Evolutionary conservation across 352 stramenopile genomes (phyloP).

Genomic region (Pythium sukuiense): DNA sequence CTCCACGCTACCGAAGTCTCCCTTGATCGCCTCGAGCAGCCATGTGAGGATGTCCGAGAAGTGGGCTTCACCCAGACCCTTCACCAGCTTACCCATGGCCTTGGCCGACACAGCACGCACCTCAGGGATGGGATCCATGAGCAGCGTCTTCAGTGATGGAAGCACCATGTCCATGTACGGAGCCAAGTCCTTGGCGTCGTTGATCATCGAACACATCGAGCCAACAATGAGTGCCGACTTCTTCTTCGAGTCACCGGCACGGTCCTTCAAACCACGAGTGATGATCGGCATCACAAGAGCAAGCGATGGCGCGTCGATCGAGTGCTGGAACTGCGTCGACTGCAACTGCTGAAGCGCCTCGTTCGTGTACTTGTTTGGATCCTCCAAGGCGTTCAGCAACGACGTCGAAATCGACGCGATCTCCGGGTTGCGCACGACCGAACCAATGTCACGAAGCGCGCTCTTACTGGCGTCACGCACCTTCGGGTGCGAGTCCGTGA

Average conservation of each 20-base stretch:
- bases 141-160: conserved; percentile 93
- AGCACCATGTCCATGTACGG: conserved; percentile 98
- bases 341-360: conserved; percentile 97
- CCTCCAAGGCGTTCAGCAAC: conserved; percentile 95
- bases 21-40: conserved; percentile 96
- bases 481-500: conserved; percentile 98
- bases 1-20: conserved; percentile 95
- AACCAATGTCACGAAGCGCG: conserved; percentile 96
- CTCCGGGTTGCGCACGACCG: conserved; percentile 99
- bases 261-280: conserved; percentile 97
- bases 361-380: conserved; percentile 91
- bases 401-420: conserved; percentile 94
- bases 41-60: conserved; percentile 96
- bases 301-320: conserved; percentile 98
- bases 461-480: conserved; percentile 96
- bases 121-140: conserved; percentile 94
- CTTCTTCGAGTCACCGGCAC: conserved; percentile 96
- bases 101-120: conserved; percentile 95
- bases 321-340: conserved; percentile 98
- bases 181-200: conserved; percentile 96
- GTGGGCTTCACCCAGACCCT: conserved; percentile 94
- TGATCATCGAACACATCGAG: conserved; percentile 99
- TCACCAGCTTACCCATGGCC: conserved; percentile 94
- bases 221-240: conserved; percentile 98
- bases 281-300: conserved; percentile 99